A percentile compares a stretch with the other conserved stretches of the same genome.
Evolutionary conservation across 1,284 basidiomycete species (phyloP).

Genomic region (Wolfiporia cocos): DNA sequence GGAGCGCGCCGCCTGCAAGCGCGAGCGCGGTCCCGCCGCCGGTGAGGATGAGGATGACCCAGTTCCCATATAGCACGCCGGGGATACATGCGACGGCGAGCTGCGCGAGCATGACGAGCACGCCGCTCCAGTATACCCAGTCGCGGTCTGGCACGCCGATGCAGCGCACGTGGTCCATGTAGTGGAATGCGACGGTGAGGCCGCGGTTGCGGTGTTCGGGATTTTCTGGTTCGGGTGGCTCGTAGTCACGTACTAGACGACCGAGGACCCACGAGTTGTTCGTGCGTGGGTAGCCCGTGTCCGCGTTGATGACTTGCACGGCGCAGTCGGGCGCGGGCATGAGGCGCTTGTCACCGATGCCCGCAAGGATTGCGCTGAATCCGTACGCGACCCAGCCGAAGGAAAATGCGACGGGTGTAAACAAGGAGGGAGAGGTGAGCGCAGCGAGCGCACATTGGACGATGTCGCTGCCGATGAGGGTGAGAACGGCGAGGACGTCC

Average conservation of each 20-base stretch:
- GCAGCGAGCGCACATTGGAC: constrained; percentile 28
- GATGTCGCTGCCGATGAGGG: constrained; percentile 31
- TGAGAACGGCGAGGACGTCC: constrained; percentile 25
- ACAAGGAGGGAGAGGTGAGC: constrained; percentile 19
- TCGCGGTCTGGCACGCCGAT: constrained; percentile 21
- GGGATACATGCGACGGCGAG: constrained; percentile 24
- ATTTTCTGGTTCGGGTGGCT: constrained; percentile 4
- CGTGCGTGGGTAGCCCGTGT: constrained; percentile 20
- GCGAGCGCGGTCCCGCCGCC: constrained; percentile 21
- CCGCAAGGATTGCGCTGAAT: constrained; percentile 22
- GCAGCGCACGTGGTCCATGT: constrained; percentile 6
- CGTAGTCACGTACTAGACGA: constrained; percentile 25
- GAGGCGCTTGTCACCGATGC: constrained; percentile 25
- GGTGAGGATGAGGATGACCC: constrained; percentile 26
- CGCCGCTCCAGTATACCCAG: constrained; percentile 24
- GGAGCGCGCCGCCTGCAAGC: constrained; percentile 18
- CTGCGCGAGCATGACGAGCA: constrained; percentile 21
- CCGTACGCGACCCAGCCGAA: constrained; percentile 33
- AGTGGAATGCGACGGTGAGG: constrained; percentile 17
- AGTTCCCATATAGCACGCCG: constrained; percentile 18
- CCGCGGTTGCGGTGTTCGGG: constrained; percentile 11
- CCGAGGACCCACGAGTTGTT: constrained; percentile 27
- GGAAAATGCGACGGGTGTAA: constrained; percentile 30
- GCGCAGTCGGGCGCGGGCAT: constrained; percentile 25
- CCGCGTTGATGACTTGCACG: constrained; percentile 22